phyloP scores from a whole-genome alignment of 179 eudicot genomes.

The Beta macrorhiza region DNA sequence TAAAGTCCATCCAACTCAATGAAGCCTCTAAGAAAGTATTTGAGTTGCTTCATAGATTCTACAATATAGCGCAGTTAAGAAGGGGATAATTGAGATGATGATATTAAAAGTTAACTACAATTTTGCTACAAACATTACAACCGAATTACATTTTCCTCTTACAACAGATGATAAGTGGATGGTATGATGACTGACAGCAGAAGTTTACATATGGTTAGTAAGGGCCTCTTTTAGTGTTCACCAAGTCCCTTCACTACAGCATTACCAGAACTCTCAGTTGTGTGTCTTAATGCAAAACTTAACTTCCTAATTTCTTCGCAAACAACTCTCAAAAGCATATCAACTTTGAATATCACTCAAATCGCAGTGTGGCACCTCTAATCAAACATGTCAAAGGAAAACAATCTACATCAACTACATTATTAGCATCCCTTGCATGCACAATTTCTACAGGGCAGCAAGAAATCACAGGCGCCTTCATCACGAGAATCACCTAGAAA shows the following conservation, averaged over 20 bases:
- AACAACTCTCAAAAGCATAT: conserved; percentile 8
- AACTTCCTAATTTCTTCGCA: neutral
- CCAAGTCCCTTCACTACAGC: neutral
- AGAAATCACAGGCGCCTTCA: neutral
- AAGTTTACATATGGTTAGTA: conserved; percentile 5
- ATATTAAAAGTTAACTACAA: no score
- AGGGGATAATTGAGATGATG: no score
- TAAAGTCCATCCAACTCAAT: neutral
- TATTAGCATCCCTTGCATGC: neutral
- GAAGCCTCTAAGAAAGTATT: neutral
- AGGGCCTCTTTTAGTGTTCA: neutral
- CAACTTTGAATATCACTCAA: neutral
- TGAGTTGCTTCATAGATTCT: neutral
- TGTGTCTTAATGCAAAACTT: neutral
- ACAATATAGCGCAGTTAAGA: no score
- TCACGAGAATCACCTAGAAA: no score
- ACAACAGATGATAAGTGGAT: neutral
- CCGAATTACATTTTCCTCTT: neutral
- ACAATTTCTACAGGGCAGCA: neutral
- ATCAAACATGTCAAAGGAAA: neutral
- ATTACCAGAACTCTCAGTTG: neutral
- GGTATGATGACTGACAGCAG: conserved; percentile 6
- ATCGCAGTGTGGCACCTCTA: neutral
- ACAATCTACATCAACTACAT: neutral
- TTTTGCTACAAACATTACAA: neutral